Conservation (phyloP, 306 rosid genomes). For the Cicer bijugum region DNA sequence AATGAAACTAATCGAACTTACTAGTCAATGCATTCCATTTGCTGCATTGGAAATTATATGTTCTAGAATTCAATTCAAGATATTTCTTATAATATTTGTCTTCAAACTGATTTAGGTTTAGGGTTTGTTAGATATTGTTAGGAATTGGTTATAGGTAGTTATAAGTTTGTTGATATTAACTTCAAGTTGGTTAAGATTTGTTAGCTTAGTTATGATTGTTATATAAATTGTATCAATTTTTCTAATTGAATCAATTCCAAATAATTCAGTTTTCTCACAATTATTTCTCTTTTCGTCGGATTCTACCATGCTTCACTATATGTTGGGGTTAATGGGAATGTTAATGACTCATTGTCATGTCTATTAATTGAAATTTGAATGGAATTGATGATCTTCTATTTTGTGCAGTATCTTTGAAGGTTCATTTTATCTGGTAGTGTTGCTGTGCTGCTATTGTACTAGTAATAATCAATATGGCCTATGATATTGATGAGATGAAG, state of each 20-base stretch:
- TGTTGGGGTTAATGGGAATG: neutral
- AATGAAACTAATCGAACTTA: neutral
- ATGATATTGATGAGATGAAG: conserved; percentile 72
- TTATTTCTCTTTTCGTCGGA: no score
- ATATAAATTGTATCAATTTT: no score
- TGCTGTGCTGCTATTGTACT: conserved; percentile 6
- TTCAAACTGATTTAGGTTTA: neutral
- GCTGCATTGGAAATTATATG: neutral
- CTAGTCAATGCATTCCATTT: neutral
- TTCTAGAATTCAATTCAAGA: neutral
- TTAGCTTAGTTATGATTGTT: no score
- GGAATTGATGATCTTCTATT: conserved; percentile 30
- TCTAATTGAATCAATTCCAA: no score
- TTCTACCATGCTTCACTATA: no score
- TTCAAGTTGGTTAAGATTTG: no score
- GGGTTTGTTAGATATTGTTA: neutral
- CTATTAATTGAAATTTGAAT: neutral
- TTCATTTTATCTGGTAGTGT: conserved; percentile 35
- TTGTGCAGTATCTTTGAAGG: conserved; percentile 43
- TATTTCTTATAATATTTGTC: neutral
- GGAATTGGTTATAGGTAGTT: no score
- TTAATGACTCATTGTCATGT: neutral
- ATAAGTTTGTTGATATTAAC: no score
- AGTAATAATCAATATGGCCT: conserved; percentile 58
- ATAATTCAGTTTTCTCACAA: no score